Evolutionary conservation across 257 asterid species (phyloP), one percentile per base, ranked within the genome.

Genomic region (Eustoma russellianum): DNA sequence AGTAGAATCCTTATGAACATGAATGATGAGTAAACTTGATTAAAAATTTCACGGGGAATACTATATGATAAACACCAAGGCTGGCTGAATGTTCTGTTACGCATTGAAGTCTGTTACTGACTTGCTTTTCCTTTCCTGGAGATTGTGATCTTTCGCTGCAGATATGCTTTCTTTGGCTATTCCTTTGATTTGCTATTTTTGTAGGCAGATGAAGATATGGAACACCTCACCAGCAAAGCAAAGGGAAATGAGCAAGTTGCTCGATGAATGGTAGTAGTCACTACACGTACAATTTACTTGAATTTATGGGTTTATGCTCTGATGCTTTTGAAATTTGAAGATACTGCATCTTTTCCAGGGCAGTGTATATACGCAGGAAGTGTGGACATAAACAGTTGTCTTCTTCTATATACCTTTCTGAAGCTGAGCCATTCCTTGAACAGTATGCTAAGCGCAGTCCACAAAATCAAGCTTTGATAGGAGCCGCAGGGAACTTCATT

Each of bases 171-270:
- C n/a, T n/a, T n/a, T n/a, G n/a, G n/a, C n/a, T 24, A 38, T 38
- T 38, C 43, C 43, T 38, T 38, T 7, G 17, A 9, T n/a, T 72
- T 48, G 53, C 52, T 76, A 68, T 55, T 46, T 19, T 61, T 74
- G 63, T 71, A 91, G 98, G 78, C 98, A 91, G 81, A 82, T 85
- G 98, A 74, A 84, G 80, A 91, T 71, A 63, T 91, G 98, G 98
- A 87, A 91, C 65, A 87, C 97, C 57, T 87, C 97, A 65, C 74
- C 94, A 52, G 76, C 83, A 55, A 91, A 91, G 77, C 96, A 81
- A 71, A 75, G 65, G 65, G 93, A 81, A 65, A 77, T 91, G 56
- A 79, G 83, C 90, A 77, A 74, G 73, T 82, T 91, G 97, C 85
- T 91, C 68, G 98, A 87, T 68, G 97, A 91, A 76, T 91, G 98